Evolutionary conservation across 2,329 filamentous ascomycete genomes (phyloP), one percentile per base, ranked within the genome.

Genomic region (Xylaria sp.): DNA sequence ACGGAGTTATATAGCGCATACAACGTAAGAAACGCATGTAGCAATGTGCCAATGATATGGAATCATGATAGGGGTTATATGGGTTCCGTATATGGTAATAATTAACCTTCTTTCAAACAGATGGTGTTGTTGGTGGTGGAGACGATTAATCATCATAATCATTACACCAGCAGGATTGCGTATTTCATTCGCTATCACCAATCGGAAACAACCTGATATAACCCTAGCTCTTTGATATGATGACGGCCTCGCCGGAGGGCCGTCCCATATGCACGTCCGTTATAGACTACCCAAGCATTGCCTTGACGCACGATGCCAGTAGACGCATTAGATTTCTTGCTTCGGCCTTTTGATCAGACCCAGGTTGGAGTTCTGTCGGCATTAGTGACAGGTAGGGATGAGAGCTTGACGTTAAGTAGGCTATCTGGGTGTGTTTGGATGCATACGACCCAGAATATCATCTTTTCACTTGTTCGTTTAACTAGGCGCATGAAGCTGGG

Each of bases 381-480:
- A 60, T 56, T n/a, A 39, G 45, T 18, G 36, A 53, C 10, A n/a
- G 28, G 34, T 18, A 53, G 2, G 28, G 25, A 60, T 12, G n/a
- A 36, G 18, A 20, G 23, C 48, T 45, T 25, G 43, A 50, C 18
- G 34, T 25, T 4, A 10, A 30, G n/a, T n/a, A 25, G 45, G 45
- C 30, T 39, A 36, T 34, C 20, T 60, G 34, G 48, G 46, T 32
- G 15, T 15, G 12, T n/a, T 30, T 34, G 4, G 28, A 52, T 52
- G 32, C 32, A 41, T 28, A 28, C 48, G 41, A 7, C 23, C 23
- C 36, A 13, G 23, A 20, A 12, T 4, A 45, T 4, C 30, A 41
- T 18, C 18, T 63, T 20, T 10, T 45, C 25, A 45, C 59, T 15
- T 56, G 67, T 36, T 45, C 67, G 46, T 20, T 55, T 36, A 65